Base-by-base conservation (phyloP, 805 yeast species). In the Zygosaccharomyces pseudorouxii region DNA sequence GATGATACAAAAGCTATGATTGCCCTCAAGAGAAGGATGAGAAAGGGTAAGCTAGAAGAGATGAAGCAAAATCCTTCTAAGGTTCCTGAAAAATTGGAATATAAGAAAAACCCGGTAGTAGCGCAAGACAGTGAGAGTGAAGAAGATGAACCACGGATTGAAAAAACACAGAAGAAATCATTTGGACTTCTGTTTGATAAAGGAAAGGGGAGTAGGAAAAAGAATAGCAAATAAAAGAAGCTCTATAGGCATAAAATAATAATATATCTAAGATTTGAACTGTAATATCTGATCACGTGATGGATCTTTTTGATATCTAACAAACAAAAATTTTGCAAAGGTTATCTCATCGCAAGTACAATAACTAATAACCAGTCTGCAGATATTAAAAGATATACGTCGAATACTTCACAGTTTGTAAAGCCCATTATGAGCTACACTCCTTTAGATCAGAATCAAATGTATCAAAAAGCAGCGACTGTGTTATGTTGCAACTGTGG, bases 401-500 rank as follows among this genome's bases (percentile, higher is more conserved):
- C 4, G 28, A 25, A 25, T 12, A 20, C 25, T 19, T 14, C 29
- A 16, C 18, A 33, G 31, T 23, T 8, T 14, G 20, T 36, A 27
- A 35, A n/a, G 38, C 29, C 23, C 31, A 48, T 40, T 39, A 69
- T 70, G 74, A 67, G 69, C 27, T 71, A 69, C 49, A 62, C 66
- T 30, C 73, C 72, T 6, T 38, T 54, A 33, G 54, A 56, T 18
- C 63, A 63, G 35, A 60, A 57, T 23, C 62, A 54, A 33, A 52
- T 59, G 18, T 60, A 59, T 25, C 67, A 65, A 19, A 57, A 55
- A 12, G 55, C 60, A 7, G 95, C 97, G 29, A 93, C 98, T 1
- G 93, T 93, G 52, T 80, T 93, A 50, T 93, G 99, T 76, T 89
- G 96, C 71, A 89, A 88, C 84, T 93, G 99, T 84, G 98, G 98